Conservation (phyloP, 2,329 filamentous ascomycete genomes). For the Fusarium sp. region DNA sequence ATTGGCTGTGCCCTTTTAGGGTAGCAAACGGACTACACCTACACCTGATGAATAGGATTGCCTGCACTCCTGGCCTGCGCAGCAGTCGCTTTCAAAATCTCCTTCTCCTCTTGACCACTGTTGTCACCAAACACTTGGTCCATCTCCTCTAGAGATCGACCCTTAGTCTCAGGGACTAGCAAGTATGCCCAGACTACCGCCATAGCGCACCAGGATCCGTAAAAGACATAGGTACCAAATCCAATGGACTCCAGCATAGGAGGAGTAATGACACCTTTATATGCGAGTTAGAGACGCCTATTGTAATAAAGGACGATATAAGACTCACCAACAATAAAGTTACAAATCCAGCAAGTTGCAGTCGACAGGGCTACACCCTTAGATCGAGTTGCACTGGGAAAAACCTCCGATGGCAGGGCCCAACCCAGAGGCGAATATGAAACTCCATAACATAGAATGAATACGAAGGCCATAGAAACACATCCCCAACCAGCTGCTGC, state of each 20-base stretch:
- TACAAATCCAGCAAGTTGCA: background rate
- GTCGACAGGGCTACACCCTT: background rate
- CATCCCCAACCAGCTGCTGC: background rate
- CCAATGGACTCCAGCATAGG: background rate
- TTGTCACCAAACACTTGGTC: constrained; percentile 70
- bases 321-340: background rate
- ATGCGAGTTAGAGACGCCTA: background rate
- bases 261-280: background rate
- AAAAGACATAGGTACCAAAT: background rate
- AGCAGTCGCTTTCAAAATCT: background rate
- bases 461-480: background rate
- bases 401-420: background rate
- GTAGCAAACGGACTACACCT: background rate
- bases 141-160: constrained; percentile 59
- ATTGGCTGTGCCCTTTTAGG: background rate
- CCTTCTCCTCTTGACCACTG: constrained; percentile 11
- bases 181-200: constrained; percentile 69
- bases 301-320: background rate
- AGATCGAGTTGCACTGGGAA: background rate
- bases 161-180: constrained; percentile 69
- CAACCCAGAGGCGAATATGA: background rate
- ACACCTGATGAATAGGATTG: background rate
- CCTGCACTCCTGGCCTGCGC: background rate
- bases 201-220: background rate
- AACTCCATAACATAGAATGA: background rate